Base-by-base conservation (phyloP, 2,329 filamentous ascomycete genomes). In the Geosmithia morbida region DNA sequence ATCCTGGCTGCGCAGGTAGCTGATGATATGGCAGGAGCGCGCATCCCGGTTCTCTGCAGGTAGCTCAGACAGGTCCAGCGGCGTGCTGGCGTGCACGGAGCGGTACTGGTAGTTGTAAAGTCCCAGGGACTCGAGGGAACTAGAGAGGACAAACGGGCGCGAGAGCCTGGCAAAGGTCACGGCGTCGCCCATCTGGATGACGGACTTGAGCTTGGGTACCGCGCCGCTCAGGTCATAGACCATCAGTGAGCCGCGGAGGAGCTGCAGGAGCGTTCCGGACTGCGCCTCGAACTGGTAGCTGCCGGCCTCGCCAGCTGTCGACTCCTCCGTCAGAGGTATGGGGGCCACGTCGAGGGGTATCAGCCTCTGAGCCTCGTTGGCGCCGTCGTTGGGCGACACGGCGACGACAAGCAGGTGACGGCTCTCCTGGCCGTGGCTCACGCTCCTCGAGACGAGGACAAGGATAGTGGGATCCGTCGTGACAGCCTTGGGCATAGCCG, bases 101-200 rank as follows among this genome's bases (percentile, higher is more conserved):
- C 67, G 74, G 59, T 80, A 88, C 50, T 81, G 76, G 33, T 82
- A 77, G 60, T 87, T 87, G 59, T 83, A 84, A 14, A 86, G 68
- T 41, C 67, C 71, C 41, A 84, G 72, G 1, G 71, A 68, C 10
- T 69, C 63, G 0, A 69, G 55, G 0, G 79, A 79, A n/a, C 76
- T 69, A 1, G 77, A 72, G 43, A 89, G 68, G 1, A 86, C 61
- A 4, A 83, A 77, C 7, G 82, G 78, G 48, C 74, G 75, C 7
- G 82, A 85, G 0, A 88, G 65, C 7, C 81, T 74, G 7, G 83
- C 58, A 55, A 87, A 85, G 2, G 81, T 83, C 18, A 69, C 67
- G 2, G 79, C 67, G 1, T 66, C 70, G 5, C 71, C 63, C 41
- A 74, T 64, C 6, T 69, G 62, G 22, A 82, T 65, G 14, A 64